Evolutionary conservation across 164 flowering plant species (phyloP), one percentile per base, ranked within the genome.

Genomic region (Litsea cubeba): DNA sequence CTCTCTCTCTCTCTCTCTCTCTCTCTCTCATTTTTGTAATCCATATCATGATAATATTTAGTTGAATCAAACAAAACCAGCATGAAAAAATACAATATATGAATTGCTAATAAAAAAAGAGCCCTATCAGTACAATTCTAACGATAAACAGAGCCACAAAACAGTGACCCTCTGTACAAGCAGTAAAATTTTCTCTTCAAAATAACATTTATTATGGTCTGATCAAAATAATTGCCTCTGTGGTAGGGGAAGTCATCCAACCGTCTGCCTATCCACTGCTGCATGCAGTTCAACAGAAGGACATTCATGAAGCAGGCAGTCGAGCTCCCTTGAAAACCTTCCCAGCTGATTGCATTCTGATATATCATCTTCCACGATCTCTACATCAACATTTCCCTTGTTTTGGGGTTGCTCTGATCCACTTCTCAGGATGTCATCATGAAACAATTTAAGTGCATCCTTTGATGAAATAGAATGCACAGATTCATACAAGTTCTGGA

Each of bases 371-470:
- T 69, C 68, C 24, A 54, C 24, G 22, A 40, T 76, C 57, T 5
- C 46, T 10, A 15, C 4, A 66, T 4, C 26, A 54, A 75, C 65
- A 69, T 62, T 69, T 54, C 71, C 71, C 40, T 78, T 75, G 25
- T 74, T 71, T 54, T 35, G 74, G 5, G 74, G 65, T 63, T 83
- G 75, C 65, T n/a, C 69, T n/a, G 76, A 46, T 77, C 73, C 75
- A 24, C 81, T 79, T 26, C 73, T 40, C 58, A 75, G 26, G 50
- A 85, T 73, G 51, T 83, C 84, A 62, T 81, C 84, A 78, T 83
- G 77, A 74, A 88, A 89, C 50, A 86, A 68, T 71, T 79, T 86
- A 5, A 91, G 80, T 14, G 88, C 90, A 72, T 88, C 89, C 70
- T 75, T 64, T 68, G 89, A 83, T 40, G 95, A 88, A 58, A 89